Evolutionary conservation across 805 yeast genomes (phyloP).

Genomic region (Metschnikowia koreensis): DNA sequence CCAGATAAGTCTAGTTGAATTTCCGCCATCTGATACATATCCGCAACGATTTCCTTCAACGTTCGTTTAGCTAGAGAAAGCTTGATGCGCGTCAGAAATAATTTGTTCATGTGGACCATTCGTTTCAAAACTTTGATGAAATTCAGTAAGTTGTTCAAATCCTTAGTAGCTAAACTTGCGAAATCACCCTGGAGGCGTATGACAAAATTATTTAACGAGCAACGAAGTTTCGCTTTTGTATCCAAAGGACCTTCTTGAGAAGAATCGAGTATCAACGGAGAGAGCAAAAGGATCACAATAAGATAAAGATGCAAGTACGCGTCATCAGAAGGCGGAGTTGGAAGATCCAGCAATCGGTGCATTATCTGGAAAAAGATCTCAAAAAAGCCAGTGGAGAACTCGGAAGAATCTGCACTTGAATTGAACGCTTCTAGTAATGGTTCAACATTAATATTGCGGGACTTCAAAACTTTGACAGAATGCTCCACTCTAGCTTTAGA

Average conservation of each 20-base stretch:
- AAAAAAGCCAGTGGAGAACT: neutral
- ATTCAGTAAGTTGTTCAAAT: neutral
- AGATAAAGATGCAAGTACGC: constrained; percentile 1
- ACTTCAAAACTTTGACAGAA: neutral
- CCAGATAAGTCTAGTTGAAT: neutral
- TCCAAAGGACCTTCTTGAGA: neutral
- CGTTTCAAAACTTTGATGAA: neutral
- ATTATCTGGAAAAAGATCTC: neutral
- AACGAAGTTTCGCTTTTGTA: neutral
- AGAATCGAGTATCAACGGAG: neutral
- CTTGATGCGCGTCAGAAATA: neutral
- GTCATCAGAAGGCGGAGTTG: neutral
- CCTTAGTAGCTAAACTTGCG: neutral
- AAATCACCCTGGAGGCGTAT: neutral
- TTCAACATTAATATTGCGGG: neutral
- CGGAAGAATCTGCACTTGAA: neutral
- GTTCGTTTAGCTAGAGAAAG: neutral
- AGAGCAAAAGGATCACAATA: neutral
- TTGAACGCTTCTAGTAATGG: neutral
- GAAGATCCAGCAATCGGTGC: neutral
- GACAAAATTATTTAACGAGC: neutral
- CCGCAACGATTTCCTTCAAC: neutral
- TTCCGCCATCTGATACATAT: neutral
- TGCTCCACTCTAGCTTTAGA: neutral
- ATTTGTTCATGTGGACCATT: neutral